Evolutionary conservation across 768 basidiomycete species (phyloP).

Genomic region (Leucosporidium scottii): DNA sequence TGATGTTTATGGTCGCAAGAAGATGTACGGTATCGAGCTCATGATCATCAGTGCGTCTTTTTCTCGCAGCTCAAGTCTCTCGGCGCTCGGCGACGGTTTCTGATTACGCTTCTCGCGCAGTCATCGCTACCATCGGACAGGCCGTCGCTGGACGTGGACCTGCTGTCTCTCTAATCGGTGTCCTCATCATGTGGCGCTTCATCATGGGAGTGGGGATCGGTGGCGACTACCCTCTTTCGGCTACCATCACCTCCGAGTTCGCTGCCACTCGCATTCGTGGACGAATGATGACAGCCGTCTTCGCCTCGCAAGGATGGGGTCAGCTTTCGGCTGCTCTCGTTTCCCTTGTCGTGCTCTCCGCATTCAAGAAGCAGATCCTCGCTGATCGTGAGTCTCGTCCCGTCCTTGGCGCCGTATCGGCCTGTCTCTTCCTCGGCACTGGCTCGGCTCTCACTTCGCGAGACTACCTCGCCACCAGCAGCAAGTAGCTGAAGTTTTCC

Average conservation of each 20-base stretch:
- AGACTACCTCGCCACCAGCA: too few relatives aligned
- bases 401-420: too few relatives aligned
- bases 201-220: slow-evolving; percentile 62
- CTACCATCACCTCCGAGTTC: slow-evolving; percentile 47
- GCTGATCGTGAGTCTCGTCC: slow-evolving; percentile 48
- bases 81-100: neutral
- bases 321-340: slow-evolving; percentile 58
- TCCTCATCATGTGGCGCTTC: slow-evolving; percentile 53
- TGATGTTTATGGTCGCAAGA: slow-evolving; percentile 34
- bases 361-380: slow-evolving; percentile 62
- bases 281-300: slow-evolving; percentile 31
- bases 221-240: slow-evolving; percentile 67
- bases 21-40: slow-evolving; percentile 61
- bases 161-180: slow-evolving; percentile 58
- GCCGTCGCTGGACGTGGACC: slow-evolving; percentile 50
- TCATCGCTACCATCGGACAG: slow-evolving; percentile 55
- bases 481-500: neutral
- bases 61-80: neutral
- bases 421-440: too few relatives aligned
- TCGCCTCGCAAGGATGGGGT: slow-evolving; percentile 60
- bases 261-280: slow-evolving; percentile 62
- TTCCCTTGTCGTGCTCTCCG: slow-evolving; percentile 57
- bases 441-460: too few relatives aligned
- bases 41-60: slow-evolving; percentile 55
- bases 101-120: too few relatives aligned